These are phyloP conservation scores for Xylaria sp. DNA, from an alignment of 2,329 filamentous ascomycete genomes.

Conservation along the genomic window DNA sequence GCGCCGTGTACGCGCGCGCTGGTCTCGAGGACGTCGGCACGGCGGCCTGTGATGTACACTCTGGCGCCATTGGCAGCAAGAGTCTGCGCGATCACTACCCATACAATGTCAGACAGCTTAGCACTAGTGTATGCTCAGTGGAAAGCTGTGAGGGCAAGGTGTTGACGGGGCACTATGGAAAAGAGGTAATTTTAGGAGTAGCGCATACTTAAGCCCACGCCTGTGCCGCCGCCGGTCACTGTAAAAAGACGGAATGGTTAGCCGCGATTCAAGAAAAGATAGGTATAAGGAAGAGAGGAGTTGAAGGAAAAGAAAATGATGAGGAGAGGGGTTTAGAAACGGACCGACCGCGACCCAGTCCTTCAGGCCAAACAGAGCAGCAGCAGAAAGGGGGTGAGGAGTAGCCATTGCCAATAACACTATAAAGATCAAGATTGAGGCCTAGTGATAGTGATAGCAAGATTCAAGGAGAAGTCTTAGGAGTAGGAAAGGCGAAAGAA, in stretches of 20 bases:
- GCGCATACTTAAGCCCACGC: slow-evolving; percentile 46
- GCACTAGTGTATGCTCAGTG: not conserved
- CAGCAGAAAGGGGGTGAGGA: slow-evolving; percentile 47
- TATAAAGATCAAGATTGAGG: not conserved
- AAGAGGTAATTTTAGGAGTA: slow-evolving; percentile 14
- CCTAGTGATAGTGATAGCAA: not conserved
- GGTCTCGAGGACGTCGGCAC: slow-evolving; percentile 57
- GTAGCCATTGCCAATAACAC: slow-evolving; percentile 40
- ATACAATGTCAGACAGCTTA: slow-evolving; percentile 9
- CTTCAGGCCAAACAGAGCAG: slow-evolving; percentile 45
- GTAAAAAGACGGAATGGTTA: slow-evolving; percentile 10
- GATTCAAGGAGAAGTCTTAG: not conserved
- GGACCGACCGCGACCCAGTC: slow-evolving; percentile 46
- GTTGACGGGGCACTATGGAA: not conserved
- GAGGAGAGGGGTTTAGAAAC: slow-evolving; percentile 33
- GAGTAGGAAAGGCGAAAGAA: not conserved
- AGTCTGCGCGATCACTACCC: slow-evolving; percentile 56
- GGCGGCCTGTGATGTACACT: slow-evolving; percentile 55
- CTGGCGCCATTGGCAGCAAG: slow-evolving; percentile 57
- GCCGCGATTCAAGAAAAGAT: not conserved
- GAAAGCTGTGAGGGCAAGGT: not conserved
- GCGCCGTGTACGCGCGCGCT: slow-evolving; percentile 58
- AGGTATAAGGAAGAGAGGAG: not conserved
- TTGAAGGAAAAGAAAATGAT: slow-evolving; percentile 15
- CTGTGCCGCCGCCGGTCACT: slow-evolving; percentile 49